Base-by-base conservation (phyloP, 2,329 filamentous ascomycete species). In the Exophiala xenobiotica region DNA sequence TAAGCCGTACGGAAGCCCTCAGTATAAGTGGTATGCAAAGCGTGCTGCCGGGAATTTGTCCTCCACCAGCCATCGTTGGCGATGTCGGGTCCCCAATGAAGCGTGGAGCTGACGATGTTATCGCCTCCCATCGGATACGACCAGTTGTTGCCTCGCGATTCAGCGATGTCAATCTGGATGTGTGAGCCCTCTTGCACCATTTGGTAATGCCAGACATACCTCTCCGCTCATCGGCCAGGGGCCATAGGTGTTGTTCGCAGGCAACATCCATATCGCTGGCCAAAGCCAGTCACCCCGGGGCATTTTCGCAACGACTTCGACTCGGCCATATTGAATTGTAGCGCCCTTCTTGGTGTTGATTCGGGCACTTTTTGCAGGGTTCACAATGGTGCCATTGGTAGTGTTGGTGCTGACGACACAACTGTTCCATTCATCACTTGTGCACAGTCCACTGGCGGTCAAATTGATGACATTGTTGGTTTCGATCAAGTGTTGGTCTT, bases 191-290 rank as follows among this genome's bases (percentile, higher is more conserved):
- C 11, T 31, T 11, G 3, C 4, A n/a, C 8, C 27, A 31, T 31
- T n/a, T 4, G 11, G 3, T 4, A 31, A 11, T 31, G 27, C 27
- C 11, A 11, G 4, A 31, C 27, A 11, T 11, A 31, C 27, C 70
- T 93, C 88, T 38, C 89, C 89, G 6, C 86, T 90, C 6, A 74
- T 71, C 1, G 89, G 89, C 89, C 89, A 95, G 1, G 77, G 63
- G 1, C 89, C 89, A 66, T 93, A 95, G 0, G 74, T 83, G 49
- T 83, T 76, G 37, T 85, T 75, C 41, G 81, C 82, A 1, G 89
- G 89, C 74, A 93, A 76, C 86, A 95, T 88, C 87, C 87, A 91
- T 63, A 95, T 92, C 14, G 88, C 88, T 2, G 89, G 89, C 89
- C 89, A 93, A 8, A 95, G 78, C 89, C 89, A 93, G 71, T 93